Percentiles rank a stretch among this genome's conserved stretches.
Evolutionary conservation across 495 filamentous ascomycete species (phyloP).

Genomic region (Aspergillus leporis): DNA sequence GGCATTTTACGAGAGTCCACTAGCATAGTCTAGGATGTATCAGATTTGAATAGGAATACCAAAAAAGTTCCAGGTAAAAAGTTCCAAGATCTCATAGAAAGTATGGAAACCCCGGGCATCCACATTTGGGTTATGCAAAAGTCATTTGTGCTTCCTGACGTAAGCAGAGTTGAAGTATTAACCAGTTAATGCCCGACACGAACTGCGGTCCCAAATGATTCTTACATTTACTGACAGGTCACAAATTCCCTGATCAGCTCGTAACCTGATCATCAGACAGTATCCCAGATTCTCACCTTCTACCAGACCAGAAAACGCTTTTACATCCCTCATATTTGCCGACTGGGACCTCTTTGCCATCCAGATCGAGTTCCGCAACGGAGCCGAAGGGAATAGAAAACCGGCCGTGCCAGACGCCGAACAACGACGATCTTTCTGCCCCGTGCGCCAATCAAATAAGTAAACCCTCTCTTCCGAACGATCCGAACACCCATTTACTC

Average conservation of each 20-base stretch:
- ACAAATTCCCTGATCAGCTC: neutral
- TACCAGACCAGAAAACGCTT: neutral
- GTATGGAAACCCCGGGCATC: neutral
- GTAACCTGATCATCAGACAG: neutral
- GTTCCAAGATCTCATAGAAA: neutral
- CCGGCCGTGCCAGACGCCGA: neutral
- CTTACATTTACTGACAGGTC: neutral
- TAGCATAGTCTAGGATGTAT: slow-evolving; percentile 1
- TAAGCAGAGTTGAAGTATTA: neutral
- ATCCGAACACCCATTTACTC: neutral
- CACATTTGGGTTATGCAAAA: neutral
- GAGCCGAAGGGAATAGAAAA: neutral
- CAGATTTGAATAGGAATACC: slow-evolving; percentile 3
- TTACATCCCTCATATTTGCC: neutral
- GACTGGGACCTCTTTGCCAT: neutral
- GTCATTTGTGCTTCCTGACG: slow-evolving; percentile 1
- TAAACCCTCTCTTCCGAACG: slow-evolving; percentile 4
- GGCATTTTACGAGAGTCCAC: neutral
- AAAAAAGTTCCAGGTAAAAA: neutral
- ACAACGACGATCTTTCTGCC: neutral
- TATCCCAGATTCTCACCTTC: neutral
- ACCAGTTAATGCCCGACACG: neutral
- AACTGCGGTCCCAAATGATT: neutral
- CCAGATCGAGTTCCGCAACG: slow-evolving; percentile 4
- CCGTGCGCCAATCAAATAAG: neutral